These are phyloP conservation scores for Suillus lakei DNA, from an alignment of 768 basidiomycete genomes.

Conservation along the genomic window DNA sequence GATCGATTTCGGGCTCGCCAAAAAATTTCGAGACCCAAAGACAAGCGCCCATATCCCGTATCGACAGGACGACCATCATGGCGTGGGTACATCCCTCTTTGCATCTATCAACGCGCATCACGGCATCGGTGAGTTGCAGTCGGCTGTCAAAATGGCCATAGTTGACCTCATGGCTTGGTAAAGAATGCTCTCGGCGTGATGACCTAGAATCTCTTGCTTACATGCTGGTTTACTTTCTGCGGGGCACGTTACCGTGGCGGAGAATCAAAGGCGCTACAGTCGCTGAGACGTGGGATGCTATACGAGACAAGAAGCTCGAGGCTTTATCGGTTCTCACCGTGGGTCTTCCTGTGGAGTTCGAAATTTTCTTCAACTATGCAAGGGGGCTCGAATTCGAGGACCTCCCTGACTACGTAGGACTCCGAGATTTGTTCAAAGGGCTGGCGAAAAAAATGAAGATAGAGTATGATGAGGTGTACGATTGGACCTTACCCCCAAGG, in stretches of 20 bases:
- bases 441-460: conserved; percentile 23
- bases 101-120: conserved; percentile 76
- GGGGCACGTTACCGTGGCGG: conserved; percentile 80
- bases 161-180: conserved; percentile 5
- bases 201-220: conserved; percentile 83
- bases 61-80: conserved; percentile 74
- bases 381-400: conserved; percentile 87
- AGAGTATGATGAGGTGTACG: conserved; percentile 52
- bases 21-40: conserved; percentile 71
- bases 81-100: conserved; percentile 79
- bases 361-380: conserved; percentile 77
- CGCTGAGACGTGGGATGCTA: conserved; percentile 76
- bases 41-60: conserved; percentile 74
- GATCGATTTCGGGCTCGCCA: conserved; percentile 86
- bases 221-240: conserved; percentile 83
- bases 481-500: conserved; percentile 32
- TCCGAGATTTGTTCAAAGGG: conserved; percentile 67
- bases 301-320: conserved; percentile 72
- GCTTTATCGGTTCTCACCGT: conserved; percentile 71
- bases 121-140: conserved; percentile 61
- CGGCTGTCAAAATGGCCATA: not conserved
- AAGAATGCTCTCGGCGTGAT: conserved; percentile 78
- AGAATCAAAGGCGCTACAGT: conserved; percentile 70
- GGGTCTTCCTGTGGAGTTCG: conserved; percentile 81
- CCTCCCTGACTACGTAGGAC: conserved; percentile 85